Evolutionary conservation across 139 green algal species (phyloP).

Genomic region (Picochlorum sp.): DNA sequence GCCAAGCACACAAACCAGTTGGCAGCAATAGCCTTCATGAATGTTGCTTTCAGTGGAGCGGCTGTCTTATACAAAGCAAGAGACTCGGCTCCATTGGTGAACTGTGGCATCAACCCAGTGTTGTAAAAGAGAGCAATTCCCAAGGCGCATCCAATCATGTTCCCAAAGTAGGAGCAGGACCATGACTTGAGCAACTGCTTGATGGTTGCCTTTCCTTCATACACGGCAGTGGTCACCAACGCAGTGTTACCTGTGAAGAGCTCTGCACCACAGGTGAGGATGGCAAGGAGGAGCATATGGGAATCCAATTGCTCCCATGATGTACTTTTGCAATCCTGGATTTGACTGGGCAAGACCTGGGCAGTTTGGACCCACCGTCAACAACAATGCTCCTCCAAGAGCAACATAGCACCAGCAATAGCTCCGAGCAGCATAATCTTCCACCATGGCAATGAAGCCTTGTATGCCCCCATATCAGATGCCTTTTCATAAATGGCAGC

Average conservation of each 20-base stretch:
- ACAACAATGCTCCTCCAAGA: constrained; percentile 56
- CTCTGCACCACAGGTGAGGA: constrained; percentile 61
- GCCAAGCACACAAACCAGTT: constrained; percentile 92
- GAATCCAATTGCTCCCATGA: constrained; percentile 49
- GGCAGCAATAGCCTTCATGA: constrained; percentile 60
- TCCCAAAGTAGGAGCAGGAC: constrained; percentile 66
- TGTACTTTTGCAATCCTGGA: constrained; percentile 46
- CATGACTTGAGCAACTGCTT: constrained; percentile 50
- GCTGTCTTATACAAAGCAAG: constrained; percentile 42
- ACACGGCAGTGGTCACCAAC: constrained; percentile 50
- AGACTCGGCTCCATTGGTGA: constrained; percentile 20
- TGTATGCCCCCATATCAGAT: constrained; percentile 25
- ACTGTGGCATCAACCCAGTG: constrained; percentile 50
- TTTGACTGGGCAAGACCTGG: constrained; percentile 44
- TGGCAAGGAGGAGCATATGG: constrained; percentile 60
- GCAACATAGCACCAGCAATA: constrained; percentile 56
- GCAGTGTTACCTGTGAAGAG: constrained; percentile 82
- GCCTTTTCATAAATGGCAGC: constrained; percentile 12
- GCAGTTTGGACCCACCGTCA: constrained; percentile 47
- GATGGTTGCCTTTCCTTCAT: constrained; percentile 43
- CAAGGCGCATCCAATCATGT: constrained; percentile 67
- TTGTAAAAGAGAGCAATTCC: constrained; percentile 48
- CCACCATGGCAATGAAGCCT: constrained; percentile 25
- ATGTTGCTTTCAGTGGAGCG: constrained; percentile 39
- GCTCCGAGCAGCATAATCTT: constrained; percentile 45